Evolutionary conservation across 208 protist genomes (phyloP).

Genomic region (Crithidia sp.): DNA sequence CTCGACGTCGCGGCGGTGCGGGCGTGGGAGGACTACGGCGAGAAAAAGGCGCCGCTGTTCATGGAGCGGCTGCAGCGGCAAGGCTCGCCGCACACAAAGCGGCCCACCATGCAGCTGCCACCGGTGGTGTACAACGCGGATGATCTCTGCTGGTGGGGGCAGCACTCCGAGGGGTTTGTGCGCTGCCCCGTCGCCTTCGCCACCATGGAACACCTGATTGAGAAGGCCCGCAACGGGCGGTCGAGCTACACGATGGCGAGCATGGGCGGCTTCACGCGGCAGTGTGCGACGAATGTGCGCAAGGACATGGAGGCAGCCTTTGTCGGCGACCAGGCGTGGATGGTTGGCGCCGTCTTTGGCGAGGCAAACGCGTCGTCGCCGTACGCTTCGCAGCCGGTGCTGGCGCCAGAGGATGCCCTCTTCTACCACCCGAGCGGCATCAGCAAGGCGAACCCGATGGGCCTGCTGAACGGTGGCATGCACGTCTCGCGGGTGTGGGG

Average conservation of each 20-base stretch:
- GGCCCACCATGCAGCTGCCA: conserved; percentile 37
- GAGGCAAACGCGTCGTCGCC: conserved; percentile 3
- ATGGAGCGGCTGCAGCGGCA: conserved; percentile 21
- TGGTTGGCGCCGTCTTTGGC: conserved; percentile 23
- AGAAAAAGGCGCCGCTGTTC: conserved; percentile 33
- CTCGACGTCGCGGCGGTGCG: conserved; percentile 45
- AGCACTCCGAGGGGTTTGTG: conserved; percentile 24
- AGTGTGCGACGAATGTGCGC: conserved; percentile 13
- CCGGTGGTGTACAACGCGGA: conserved; percentile 48
- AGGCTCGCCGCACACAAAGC: neutral
- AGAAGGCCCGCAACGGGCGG: conserved; percentile 28
- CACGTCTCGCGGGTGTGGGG: conserved; percentile 44
- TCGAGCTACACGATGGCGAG: conserved; percentile 12
- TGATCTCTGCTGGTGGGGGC: conserved; percentile 36
- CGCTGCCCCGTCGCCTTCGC: conserved; percentile 31
- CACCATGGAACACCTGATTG: conserved; percentile 38
- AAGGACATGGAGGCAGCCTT: conserved; percentile 8
- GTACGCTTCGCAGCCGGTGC: conserved; percentile 2
- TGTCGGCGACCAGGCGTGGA: conserved; percentile 3
- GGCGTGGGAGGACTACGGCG: conserved; percentile 49
- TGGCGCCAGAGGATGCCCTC: conserved; percentile 17
- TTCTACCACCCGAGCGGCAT: conserved; percentile 29
- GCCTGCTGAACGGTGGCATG: conserved; percentile 35
- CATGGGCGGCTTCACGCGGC: conserved; percentile 1
- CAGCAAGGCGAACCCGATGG: conserved; percentile 18